Percentiles rank a stretch among this genome's conserved stretches.
Conservation (phyloP, 2,329 filamentous ascomycete genomes). For the Exophiala bonariae region DNA sequence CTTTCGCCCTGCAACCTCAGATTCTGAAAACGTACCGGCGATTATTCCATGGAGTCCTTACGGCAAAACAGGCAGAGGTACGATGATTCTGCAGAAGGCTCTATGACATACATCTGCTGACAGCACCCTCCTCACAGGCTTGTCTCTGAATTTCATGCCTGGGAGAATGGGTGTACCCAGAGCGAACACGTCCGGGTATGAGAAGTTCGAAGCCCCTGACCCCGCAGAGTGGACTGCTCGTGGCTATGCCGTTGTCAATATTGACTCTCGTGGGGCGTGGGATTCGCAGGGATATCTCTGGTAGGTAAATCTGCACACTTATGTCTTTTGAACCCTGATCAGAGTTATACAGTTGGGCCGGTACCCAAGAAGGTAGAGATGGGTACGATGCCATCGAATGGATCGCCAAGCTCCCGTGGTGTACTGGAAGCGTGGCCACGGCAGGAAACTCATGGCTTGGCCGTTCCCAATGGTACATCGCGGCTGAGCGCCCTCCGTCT, state of each 20-base stretch:
- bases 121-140: neutral
- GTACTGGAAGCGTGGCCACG: slow-evolving; percentile 44
- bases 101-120: too few species aligned
- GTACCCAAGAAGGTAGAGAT: slow-evolving; percentile 44
- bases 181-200: slow-evolving; percentile 1
- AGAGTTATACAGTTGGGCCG: slow-evolving; percentile 36
- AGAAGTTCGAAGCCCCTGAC: slow-evolving; percentile 30
- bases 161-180: slow-evolving; percentile 17
- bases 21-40: slow-evolving; percentile 22
- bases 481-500: slow-evolving; percentile 41
- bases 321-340: neutral
- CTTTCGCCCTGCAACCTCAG: slow-evolving; percentile 8
- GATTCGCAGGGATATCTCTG: slow-evolving; percentile 33
- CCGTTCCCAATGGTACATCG: slow-evolving; percentile 45
- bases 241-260: slow-evolving; percentile 33
- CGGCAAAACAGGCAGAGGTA: slow-evolving; percentile 29
- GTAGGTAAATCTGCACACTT: neutral
- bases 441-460: slow-evolving; percentile 47
- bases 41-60: slow-evolving; percentile 32
- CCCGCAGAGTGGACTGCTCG: slow-evolving; percentile 31
- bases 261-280: slow-evolving; percentile 29
- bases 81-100: neutral
- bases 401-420: slow-evolving; percentile 45
- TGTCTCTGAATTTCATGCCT: slow-evolving; percentile 20
- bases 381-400: slow-evolving; percentile 47